Base-by-base conservation (phyloP, 1,139 yeast genomes). In the Nakaseomyces delphensis region DNA sequence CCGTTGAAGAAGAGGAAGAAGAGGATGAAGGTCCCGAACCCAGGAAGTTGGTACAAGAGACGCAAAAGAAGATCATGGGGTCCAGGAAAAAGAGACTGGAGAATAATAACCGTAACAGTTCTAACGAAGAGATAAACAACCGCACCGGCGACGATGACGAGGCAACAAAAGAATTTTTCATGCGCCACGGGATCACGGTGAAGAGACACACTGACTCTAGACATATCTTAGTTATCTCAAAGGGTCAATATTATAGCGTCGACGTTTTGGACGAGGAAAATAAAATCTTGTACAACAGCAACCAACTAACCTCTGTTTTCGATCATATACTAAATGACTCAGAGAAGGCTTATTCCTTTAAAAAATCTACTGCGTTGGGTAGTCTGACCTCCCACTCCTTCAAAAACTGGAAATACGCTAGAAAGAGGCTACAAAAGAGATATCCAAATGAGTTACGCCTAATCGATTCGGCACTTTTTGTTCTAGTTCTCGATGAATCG, bases 311-410 rank as follows among this genome's bases (percentile, higher is more conserved):
- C 1, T 59, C 64, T 3, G 65, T 79, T 8, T 66, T 82, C 35
- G 69, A 70, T 44, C 58, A 65, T 6, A 73, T 83, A 13, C 59
- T 79, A 33, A 65, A 66, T 15, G 76, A 72, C 44, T 65, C 80
- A 1, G 51, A 56, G 9, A 49, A 56, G 4, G 62, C 67, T 18
- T 70, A 66, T 45, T 61, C 64, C 18, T 63, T 72, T 23, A 72
- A 69, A 41, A 71, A 70, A 47, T 48, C 56, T 4, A 71, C 77
- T 43, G 79, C 86, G 0, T 65, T 82, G 48, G 87, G 89, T 4
- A 70, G 84, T 3, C 67, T 82, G 43, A 80, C 91, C 2, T 78
- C 89, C 0, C 87, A 81, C 56, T 68, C 76, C 11, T 77, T 73
- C 56, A 68, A 70, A 28, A 65, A 73, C 45, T 83, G 93, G 93